Evolutionary conservation across 148 eudicot species (phyloP).

Genomic region (Rhododendron williamsianum): DNA sequence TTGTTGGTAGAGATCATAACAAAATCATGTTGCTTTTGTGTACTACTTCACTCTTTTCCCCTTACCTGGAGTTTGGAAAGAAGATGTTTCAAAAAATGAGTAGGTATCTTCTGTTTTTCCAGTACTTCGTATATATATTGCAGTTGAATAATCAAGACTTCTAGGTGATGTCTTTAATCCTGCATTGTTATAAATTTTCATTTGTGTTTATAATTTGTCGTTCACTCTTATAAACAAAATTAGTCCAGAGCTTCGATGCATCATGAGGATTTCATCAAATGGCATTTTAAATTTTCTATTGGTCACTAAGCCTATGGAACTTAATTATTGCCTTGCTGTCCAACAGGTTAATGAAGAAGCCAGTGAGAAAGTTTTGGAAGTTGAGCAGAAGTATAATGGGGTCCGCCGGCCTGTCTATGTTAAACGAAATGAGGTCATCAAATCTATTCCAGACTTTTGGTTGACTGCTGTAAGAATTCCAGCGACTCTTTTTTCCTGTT

Average conservation of each 20-base stretch:
- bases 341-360: constrained; percentile 81
- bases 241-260: not conserved
- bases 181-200: not conserved
- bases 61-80: not conserved
- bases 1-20: not conserved
- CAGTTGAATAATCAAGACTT: not conserved
- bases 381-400: constrained; percentile 78
- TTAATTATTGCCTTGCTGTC: not conserved
- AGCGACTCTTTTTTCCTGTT: not conserved
- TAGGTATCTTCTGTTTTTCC: not conserved
- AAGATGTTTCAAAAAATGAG: not conserved
- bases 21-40: not conserved
- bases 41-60: not conserved
- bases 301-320: not conserved
- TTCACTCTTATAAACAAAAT: not conserved
- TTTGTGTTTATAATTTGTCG: not conserved
- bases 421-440: constrained; percentile 64
- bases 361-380: constrained; percentile 66
- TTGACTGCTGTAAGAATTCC: constrained; percentile 65
- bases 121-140: not conserved
- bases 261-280: not conserved
- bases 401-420: constrained; percentile 67
- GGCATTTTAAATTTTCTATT: not conserved
- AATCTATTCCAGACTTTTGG: constrained; percentile 88
- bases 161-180: not conserved